Base-by-base conservation (phyloP, 1,284 basidiomycete species). In the Apiotrichum siamense region DNA sequence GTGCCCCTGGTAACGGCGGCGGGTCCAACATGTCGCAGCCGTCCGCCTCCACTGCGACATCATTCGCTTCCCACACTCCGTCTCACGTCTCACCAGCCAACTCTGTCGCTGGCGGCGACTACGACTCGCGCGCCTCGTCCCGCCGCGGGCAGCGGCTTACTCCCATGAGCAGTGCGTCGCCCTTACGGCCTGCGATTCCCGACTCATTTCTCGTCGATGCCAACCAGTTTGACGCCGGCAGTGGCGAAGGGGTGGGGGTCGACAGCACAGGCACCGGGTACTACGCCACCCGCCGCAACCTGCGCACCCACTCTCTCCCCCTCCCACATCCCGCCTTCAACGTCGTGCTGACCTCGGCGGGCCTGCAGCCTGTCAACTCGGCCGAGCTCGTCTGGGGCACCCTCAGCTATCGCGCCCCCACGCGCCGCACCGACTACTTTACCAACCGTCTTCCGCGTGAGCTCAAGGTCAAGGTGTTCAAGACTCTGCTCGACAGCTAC, bases 361-460 rank as follows among this genome's bases (percentile, higher is more conserved):
- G 56, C 7, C 40, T 57, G 17, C 56, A 54, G 33, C 49, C 54
- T 2, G 33, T 48, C 7, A 27, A 38, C 6, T 46, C 52, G 0
- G 56, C 54, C 47, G 52, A 57, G 47, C 45, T 57, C 21, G 56
- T 57, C n/a, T 57, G 56, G 56, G 56, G 56, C 37, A 57, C 56
- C 2, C 49, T 57, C 15, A 44, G 39, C 24, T 57, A 57, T 47
- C 52, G 56, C 26, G 52, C 52, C 1, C 47, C 44, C 2, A 13
- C 47, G 2, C 36, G 35, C 7, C 54, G 51, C 24, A 38, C 37
- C 9, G 55, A 61, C 44, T 36, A 52, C 17, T 74, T 75, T 44
- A 58, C 60, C 58, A 78, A 80, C 35, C 67, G 78, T 47, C 77
- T 92, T 7, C 88, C 89, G 1, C 79, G 78, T 47, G 90, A 93